A percentile compares a stretch with the other conserved stretches of the same genome.
Evolutionary conservation across 2,329 filamentous ascomycete genomes (phyloP).

Genomic region (Hypoxylon sp.): DNA sequence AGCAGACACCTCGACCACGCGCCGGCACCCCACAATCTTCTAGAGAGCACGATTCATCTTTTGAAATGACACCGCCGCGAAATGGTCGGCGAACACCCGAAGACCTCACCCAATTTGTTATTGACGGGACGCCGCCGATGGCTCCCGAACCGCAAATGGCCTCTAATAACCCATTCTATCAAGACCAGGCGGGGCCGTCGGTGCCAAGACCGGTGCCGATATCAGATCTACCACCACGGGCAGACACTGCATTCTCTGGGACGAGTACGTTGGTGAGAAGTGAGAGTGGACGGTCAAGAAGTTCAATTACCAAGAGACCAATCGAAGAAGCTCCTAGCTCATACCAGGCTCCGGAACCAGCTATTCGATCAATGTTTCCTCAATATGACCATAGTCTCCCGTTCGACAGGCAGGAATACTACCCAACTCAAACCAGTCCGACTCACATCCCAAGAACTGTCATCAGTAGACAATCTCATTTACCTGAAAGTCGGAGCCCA

Average conservation of each 20-base stretch:
- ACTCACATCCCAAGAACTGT: conserved; percentile 71
- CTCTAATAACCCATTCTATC: conserved; percentile 48
- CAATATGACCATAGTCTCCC: conserved; percentile 76
- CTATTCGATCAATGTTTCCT: conserved; percentile 80
- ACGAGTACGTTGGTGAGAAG: conserved; percentile 62
- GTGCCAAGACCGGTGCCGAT: conserved; percentile 57
- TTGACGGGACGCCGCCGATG: conserved; percentile 46
- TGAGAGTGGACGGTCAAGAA: conserved; percentile 63
- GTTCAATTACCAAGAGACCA: conserved; percentile 68
- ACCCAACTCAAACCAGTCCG: conserved; percentile 73
- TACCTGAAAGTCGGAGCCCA: conserved; percentile 52
- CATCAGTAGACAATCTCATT: conserved; percentile 74
- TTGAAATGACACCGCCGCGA: conserved; percentile 50
- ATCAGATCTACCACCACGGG: conserved; percentile 58
- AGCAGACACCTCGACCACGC: conserved; percentile 54
- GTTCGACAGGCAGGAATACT: conserved; percentile 76
- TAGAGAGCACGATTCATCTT: conserved; percentile 44
- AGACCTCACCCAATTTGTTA: conserved; percentile 47
- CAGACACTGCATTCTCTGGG: conserved; percentile 65
- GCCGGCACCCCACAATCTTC: conserved; percentile 46
- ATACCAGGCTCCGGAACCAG: conserved; percentile 46
- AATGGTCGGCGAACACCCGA: conserved; percentile 47
- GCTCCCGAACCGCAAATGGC: conserved; percentile 34
- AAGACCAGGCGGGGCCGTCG: conserved; percentile 42
- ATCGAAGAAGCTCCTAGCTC: conserved; percentile 51